phyloP scores from a whole-genome alignment of 2,329 filamentous ascomycete genomes.

The Volutella citrinella region DNA sequence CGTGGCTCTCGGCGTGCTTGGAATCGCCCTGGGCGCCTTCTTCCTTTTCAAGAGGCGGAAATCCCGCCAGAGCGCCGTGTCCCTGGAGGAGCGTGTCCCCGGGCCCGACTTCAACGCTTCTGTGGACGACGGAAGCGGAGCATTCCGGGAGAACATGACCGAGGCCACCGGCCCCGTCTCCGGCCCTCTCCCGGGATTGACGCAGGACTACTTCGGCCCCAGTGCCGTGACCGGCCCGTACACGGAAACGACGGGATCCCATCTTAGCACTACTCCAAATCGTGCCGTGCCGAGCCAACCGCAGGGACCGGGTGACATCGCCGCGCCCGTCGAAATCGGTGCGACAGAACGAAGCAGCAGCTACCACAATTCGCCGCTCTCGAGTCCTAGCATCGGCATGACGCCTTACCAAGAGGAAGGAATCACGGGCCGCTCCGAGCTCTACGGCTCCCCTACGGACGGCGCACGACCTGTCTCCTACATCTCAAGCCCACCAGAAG shows the following conservation, averaged over 20 bases:
- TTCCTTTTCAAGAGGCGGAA: too few relatives aligned
- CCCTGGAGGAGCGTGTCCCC: constrained; percentile 12
- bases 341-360: constrained; percentile 24
- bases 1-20: constrained; percentile 45
- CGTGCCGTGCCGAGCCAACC: constrained; percentile 43
- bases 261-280: too few relatives aligned
- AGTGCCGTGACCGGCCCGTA: constrained; percentile 45
- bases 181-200: constrained; percentile 28
- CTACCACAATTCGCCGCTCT: constrained; percentile 16
- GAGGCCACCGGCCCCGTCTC: constrained; percentile 27
- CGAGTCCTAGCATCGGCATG: constrained; percentile 16
- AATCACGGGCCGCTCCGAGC: constrained; percentile 42
- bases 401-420: too few relatives aligned
- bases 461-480: constrained; percentile 18
- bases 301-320: constrained; percentile 47
- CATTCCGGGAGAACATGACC: constrained; percentile 29
- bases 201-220: constrained; percentile 44
- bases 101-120: too few relatives aligned
- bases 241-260: too few relatives aligned
- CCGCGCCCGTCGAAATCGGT: constrained; percentile 53
- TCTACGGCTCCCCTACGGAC: constrained; percentile 38
- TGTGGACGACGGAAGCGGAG: constrained; percentile 8
- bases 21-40: too few relatives aligned
- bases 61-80: constrained; percentile 19
- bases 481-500: constrained; percentile 22